A percentile compares a stretch with the other conserved stretches of the same genome.
Evolutionary conservation across 768 basidiomycete genomes (phyloP).

Genomic region (Lactarius sanguifluus): DNA sequence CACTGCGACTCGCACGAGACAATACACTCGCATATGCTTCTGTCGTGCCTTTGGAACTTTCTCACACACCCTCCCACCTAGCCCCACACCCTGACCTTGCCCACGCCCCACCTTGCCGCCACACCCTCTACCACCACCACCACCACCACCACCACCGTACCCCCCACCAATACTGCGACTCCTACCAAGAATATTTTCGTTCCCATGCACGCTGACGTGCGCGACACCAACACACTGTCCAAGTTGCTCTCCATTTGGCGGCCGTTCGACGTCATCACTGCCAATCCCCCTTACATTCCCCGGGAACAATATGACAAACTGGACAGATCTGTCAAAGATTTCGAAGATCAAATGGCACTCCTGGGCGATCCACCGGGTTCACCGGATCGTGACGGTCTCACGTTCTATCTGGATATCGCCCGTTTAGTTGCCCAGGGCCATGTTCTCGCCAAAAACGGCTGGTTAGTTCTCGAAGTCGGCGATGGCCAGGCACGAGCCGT

Average conservation of each 20-base stretch:
- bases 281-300: conserved; percentile 88
- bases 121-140: neutral
- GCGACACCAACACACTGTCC: conserved; percentile 29
- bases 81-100: neutral
- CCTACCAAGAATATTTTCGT: conserved; percentile 27
- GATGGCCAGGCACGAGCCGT: conserved; percentile 68
- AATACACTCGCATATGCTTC: conserved; percentile 40
- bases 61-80: neutral
- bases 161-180: neutral
- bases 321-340: conserved; percentile 65
- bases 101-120: neutral
- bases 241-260: conserved; percentile 30
- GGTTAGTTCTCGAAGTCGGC: conserved; percentile 81
- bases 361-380: conserved; percentile 62
- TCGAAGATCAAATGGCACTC: conserved; percentile 81
- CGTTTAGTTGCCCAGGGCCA: conserved; percentile 51
- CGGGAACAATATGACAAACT: conserved; percentile 60
- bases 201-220: conserved; percentile 48
- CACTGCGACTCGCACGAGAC: conserved; percentile 49
- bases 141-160: neutral
- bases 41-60: neutral
- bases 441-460: conserved; percentile 51
- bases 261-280: conserved; percentile 76
- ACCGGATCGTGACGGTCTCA: conserved; percentile 48
- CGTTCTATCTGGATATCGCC: conserved; percentile 74